Evolutionary conservation across 176 grass and related monocot species (phyloP).

Genomic region (Elaeis guineensis): DNA sequence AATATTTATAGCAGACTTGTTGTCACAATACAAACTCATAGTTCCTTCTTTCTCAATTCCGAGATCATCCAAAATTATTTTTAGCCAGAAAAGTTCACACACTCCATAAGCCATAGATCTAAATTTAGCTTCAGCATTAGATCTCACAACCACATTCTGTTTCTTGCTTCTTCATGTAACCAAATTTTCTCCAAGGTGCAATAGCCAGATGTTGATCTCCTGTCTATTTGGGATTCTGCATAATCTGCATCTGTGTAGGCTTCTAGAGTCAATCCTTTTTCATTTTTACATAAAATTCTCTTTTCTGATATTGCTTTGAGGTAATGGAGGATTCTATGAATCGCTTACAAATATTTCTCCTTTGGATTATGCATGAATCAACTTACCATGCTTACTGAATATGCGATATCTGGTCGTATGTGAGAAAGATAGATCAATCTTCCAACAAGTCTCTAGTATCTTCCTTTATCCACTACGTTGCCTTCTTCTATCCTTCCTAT

Average conservation of each 20-base stretch:
- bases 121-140: slow-evolving; percentile 1
- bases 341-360: neutral
- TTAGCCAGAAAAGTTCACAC: slow-evolving; percentile 12
- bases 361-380: slow-evolving; percentile 11
- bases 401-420: slow-evolving; percentile 5
- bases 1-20: slow-evolving; percentile 1
- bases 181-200: slow-evolving; percentile 6
- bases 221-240: neutral
- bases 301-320: neutral
- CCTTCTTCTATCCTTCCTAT: too few relatives aligned
- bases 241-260: neutral
- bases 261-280: neutral
- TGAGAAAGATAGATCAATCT: slow-evolving; percentile 8
- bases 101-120: neutral
- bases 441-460: neutral
- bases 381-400: neutral
- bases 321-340: neutral
- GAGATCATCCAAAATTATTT: neutral
- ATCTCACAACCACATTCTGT: neutral
- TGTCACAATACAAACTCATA: slow-evolving; percentile 5
- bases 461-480: neutral
- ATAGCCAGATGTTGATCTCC: neutral
- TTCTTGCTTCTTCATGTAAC: slow-evolving; percentile 16
- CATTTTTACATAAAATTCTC: neutral
- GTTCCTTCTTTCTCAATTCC: neutral